Evolutionary conservation across 2,329 filamentous ascomycete species (phyloP).

Genomic region (Trichoderma polysporum): DNA sequence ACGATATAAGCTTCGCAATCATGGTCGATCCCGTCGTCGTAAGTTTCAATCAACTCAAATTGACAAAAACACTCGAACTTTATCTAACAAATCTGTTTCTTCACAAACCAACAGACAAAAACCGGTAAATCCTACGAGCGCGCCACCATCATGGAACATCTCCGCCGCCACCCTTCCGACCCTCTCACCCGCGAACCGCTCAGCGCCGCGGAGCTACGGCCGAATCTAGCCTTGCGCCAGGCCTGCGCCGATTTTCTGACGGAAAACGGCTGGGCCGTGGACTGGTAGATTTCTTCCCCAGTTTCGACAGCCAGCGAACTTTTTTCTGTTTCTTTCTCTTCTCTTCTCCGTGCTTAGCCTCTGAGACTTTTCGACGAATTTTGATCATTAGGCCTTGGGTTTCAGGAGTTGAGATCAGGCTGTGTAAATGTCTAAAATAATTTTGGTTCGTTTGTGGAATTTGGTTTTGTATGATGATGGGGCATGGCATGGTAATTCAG

Average conservation of each 20-base stretch:
- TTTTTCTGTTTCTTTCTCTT: background rate
- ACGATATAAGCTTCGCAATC: conserved; percentile 72
- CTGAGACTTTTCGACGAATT: background rate
- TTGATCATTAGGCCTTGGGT: background rate
- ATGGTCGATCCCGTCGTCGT: conserved; percentile 70
- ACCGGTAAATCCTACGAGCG: conserved; percentile 91
- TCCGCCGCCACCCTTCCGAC: conserved; percentile 72
- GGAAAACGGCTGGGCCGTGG: conserved; percentile 87
- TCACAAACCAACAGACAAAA: conserved; percentile 55
- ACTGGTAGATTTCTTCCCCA: conserved; percentile 61
- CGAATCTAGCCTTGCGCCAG: conserved; percentile 77
- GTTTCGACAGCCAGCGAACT: background rate
- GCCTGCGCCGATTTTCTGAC: conserved; percentile 84
- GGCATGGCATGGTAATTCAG: background rate
- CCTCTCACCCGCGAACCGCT: conserved; percentile 81
- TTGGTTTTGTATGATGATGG: background rate
- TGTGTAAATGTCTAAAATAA: no score
- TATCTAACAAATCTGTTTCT: no score
- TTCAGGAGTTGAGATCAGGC: background rate
- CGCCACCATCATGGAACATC: conserved; percentile 78
- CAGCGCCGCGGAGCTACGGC: conserved; percentile 65
- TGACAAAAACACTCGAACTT: no score
- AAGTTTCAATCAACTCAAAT: conserved; percentile 29
- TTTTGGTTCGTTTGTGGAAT: no score
- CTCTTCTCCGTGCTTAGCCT: background rate